phyloP scores from a whole-genome alignment of 495 filamentous ascomycete species.

The Hypomontagnella submonticulosa region DNA sequence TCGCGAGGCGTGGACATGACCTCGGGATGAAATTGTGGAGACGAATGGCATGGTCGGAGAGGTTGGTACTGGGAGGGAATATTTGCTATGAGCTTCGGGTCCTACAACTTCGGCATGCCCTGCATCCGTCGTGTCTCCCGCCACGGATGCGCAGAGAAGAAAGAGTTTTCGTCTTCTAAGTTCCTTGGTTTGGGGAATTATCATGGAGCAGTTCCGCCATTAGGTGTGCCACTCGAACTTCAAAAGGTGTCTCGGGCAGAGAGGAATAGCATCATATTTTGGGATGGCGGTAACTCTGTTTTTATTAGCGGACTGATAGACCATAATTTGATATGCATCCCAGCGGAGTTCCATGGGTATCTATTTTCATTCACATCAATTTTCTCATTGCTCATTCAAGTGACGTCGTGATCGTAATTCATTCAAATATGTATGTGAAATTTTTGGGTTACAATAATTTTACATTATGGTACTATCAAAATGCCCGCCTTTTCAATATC shows the following conservation, averaged over 20 bases:
- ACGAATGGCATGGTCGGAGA: conserved; percentile 8
- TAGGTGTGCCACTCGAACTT: conserved; percentile 20
- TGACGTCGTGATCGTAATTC: conserved; percentile 7
- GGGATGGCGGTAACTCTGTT: conserved; percentile 40
- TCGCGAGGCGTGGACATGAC: conserved; percentile 5
- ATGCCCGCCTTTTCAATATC: too few species aligned
- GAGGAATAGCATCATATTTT: conserved; percentile 31
- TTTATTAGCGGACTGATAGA: conserved; percentile 39
- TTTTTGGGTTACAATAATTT: too few species aligned
- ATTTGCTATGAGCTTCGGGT: not conserved
- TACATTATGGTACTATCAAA: too few species aligned
- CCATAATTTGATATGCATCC: conserved; percentile 46
- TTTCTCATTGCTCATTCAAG: not conserved
- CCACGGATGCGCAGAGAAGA: conserved; percentile 1
- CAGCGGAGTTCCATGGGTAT: conserved; percentile 38
- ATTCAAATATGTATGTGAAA: conserved; percentile 1
- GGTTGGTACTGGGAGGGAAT: not conserved
- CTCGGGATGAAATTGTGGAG: conserved; percentile 26
- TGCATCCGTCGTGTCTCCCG: not conserved
- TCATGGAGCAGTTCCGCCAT: conserved; percentile 9
- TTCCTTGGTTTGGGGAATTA: conserved; percentile 16
- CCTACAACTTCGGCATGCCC: conserved; percentile 1
- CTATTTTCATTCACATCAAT: conserved; percentile 18
- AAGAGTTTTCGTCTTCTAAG: conserved; percentile 1
- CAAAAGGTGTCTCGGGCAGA: conserved; percentile 23